A percentile compares a stretch with the other conserved stretches of the same genome.
These are phyloP conservation scores for Austroboletus eburneus DNA, from an alignment of 768 basidiomycete genomes.

Conservation along the genomic window DNA sequence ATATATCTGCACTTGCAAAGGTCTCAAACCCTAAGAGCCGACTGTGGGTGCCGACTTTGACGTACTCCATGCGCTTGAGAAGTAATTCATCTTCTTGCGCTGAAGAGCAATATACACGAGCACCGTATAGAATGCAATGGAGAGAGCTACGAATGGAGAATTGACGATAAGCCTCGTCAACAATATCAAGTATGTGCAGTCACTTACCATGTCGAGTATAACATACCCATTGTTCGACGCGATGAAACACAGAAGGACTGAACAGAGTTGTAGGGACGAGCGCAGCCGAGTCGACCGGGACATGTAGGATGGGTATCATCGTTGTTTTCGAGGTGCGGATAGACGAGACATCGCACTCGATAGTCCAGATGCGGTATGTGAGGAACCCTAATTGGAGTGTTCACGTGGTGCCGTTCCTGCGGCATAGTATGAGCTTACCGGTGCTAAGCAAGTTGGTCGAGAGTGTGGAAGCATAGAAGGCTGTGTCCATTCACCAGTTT, in stretches of 20 bases:
- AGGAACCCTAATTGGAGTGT: background rate
- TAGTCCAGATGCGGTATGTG: background rate
- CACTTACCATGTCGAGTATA: background rate
- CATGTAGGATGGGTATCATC: background rate
- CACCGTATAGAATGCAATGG: background rate
- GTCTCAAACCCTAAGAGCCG: background rate
- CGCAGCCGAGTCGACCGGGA: background rate
- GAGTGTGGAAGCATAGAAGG: background rate
- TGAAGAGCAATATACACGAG: background rate
- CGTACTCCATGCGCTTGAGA: background rate
- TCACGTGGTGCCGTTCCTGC: background rate
- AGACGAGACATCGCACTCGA: background rate
- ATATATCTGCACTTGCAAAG: no score
- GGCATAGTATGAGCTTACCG: background rate
- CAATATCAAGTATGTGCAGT: background rate
- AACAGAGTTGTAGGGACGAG: background rate
- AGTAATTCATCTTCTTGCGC: background rate
- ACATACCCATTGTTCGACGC: slow-evolving; percentile 1
- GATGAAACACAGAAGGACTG: slow-evolving; percentile 1
- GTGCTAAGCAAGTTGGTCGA: background rate
- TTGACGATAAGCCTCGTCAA: background rate
- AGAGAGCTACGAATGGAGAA: background rate
- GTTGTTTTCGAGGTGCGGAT: background rate
- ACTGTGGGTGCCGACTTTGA: background rate
- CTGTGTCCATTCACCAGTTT: background rate